These are phyloP conservation scores for Anisodus tanguticus DNA, from an alignment of 257 asterid species.

Conservation along the genomic window DNA sequence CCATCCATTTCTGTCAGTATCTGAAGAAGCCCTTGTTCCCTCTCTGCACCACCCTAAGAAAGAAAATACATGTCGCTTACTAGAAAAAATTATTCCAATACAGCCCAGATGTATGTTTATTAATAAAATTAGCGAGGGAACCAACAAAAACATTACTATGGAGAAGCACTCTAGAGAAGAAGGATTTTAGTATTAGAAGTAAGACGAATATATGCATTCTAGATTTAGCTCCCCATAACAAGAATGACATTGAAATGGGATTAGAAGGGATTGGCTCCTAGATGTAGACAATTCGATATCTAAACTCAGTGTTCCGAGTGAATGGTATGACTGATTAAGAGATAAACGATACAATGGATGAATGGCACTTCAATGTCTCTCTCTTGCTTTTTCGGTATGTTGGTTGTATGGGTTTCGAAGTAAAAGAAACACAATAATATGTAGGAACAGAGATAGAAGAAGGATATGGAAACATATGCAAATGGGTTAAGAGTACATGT, in stretches of 20 bases:
- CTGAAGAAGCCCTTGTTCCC: constrained; percentile 99
- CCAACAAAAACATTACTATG: not conserved
- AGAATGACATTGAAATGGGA: constrained; percentile 16
- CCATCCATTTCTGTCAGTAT: constrained; percentile 99
- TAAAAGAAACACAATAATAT: not conserved
- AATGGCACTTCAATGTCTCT: not conserved
- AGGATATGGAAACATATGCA: not conserved
- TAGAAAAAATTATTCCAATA: not conserved
- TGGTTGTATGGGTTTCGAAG: not conserved
- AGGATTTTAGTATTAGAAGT: not conserved
- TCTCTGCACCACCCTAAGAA: constrained; percentile 95
- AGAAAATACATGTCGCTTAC: constrained; percentile 25
- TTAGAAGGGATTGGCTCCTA: not conserved
- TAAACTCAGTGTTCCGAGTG: not conserved
- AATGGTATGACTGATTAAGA: not conserved
- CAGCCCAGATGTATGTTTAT: not conserved
- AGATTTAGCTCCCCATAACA: constrained; percentile 8
- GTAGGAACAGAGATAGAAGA: not conserved
- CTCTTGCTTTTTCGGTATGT: not conserved
- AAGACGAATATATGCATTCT: not conserved
- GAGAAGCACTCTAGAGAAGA: constrained; percentile 6
- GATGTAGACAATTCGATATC: constrained; percentile 15
- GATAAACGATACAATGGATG: not conserved
- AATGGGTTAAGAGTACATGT: not conserved
- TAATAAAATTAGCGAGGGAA: constrained; percentile 2